Evolutionary conservation across 23 red algal genomes (phyloP), one percentile per base, ranked within the genome.

Genomic region (Gracilaria vermiculophylla): DNA sequence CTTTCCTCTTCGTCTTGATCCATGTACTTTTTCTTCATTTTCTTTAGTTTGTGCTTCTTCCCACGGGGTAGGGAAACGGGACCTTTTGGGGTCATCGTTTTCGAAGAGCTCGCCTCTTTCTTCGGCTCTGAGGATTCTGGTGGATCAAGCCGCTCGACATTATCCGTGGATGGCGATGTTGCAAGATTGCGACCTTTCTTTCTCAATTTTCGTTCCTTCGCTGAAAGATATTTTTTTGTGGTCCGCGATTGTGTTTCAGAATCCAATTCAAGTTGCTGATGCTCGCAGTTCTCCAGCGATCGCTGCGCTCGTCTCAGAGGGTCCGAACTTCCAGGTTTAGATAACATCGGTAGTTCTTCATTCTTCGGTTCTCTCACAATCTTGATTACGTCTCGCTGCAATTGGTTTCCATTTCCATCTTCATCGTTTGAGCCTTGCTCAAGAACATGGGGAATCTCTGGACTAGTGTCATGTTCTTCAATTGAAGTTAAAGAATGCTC

Each of bases 1-100:
- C 97, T 77, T 67, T 99, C 97, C 57, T 94, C 93, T 64, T 95
- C 89, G 34, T 91, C 88, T 74, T 99, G 97, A 43, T 99, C 93
- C 47, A 69, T 84, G 58, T 99, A 99, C 76, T 95, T 99, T 77
- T 91, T 93, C 65, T 36, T 70, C 83, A 94, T 91, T 61, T 89
- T 83, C 51, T 88, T 85, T 35, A 99, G 53, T 71, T 99, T 99
- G 81, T 73, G 74, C 24, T 82, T 66, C 85, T 95, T 99, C 54
- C 97, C 97, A 31, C 97, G 89, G 28, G 92, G 92, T 33, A 94
- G 28, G 12, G 76, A 27, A 32, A 42, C 51, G n/a, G 76, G 50
- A 15, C 76, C 76, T 79, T 79, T 79, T 32, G 49, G 14, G 9
- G 8, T 20, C 1, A 40, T 27, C 40, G 50, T n/a, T 35, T 39